Evolutionary conservation across 192 early-diverging fungal species (phyloP), one percentile per base, ranked within the genome.

Genomic region (Coemansia sp.): DNA sequence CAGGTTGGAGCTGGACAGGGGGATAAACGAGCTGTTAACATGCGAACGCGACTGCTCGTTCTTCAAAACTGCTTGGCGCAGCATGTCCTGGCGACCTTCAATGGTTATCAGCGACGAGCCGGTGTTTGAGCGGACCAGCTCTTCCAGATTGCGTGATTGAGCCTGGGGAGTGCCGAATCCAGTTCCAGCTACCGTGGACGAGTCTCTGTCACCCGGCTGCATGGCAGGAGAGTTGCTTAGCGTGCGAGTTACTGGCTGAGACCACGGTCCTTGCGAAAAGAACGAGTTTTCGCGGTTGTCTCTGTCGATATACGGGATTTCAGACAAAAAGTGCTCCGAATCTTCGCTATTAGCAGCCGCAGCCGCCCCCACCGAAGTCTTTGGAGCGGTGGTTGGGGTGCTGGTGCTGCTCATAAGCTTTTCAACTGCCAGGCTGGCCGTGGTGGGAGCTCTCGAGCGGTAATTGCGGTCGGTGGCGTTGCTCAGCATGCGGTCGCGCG

Each of bases 221-320:
- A 17, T 12, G n/a, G 57, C 26, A 17, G 47, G 47, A 14, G 15
- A 43, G 40, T 7, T 42, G 5, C 34, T 21, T 11, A 32, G 15
- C 0, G 53, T 42, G 7, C 47, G 36, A 5, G 65, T 61, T 17
- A 68, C 57, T 11, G 64, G 71, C 31, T 66, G 61, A 3, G 60
- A 47, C 74, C 74, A 77, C 7, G 74, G 74, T 5, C 74, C 74
- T 30, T 63, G 51, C 44, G 67, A 54, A 48, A 77, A 77, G 42
- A 57, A 66, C 48, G 74, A 77, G 38, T 70, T 70, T 28, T 77
- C 74, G 32, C 67, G 63, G 1, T 42, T 39, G 16, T 62, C 55
- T 41, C 74, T 62, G 41, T 77, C 74, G 14, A 77, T 77, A 34
- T 77, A 77, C 20, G 74, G 74, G 9, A 70, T 77, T 9, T 50